Base-by-base conservation (phyloP, 768 basidiomycete genomes). In the Naganishia vaughanmartiniae region DNA sequence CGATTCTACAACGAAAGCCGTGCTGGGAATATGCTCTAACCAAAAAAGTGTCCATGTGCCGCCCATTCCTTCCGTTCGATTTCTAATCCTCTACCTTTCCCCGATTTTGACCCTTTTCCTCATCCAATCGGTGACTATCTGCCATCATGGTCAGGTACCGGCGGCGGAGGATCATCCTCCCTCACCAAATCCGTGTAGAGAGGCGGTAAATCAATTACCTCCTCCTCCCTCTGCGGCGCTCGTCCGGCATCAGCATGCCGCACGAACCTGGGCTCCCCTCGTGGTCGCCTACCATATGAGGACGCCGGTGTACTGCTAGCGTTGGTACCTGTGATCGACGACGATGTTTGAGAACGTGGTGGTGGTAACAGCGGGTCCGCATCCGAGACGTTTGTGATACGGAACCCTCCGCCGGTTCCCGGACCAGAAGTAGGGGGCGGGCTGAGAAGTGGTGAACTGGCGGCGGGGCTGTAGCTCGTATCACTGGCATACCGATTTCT, bases 121-220 rank as follows among this genome's bases (percentile, higher is more conserved):
- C 54, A 56, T 4, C 4, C 54, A 34, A 5, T 34, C 54, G 4
- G 15, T 12, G 6, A n/a, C 30, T 30, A 33, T 56, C 31, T 36
- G 10, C 21, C 30, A 1, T 36, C 45, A 7, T 39, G 14, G 33
- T 24, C 63, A 19, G 28, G 24, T n/a, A 51, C 1, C 21, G 48
- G 24, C 48, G 48, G 48, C 34, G n/a, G 39, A 46, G 36, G 24
- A 39, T 36, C 66, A 46, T 39, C 53, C 24, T 21, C 28, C 57
- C 53, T 67, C 53, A 69, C 67, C 5, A 72, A 36, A 53, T 72
- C 71, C 36, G 71, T 72, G 33, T 72, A 72, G 54, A 72, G n/a
- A 10, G 71, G 71, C 39, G 71, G 71, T 31, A 72, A 28, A 69
- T 72, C 71, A 46, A 72, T 72, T 28, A 72, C 71, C 67, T 72